Evolutionary conservation across 2,329 filamentous ascomycete species (phyloP), one percentile per base, ranked within the genome.

Genomic region (Aspergillus aculeatus): DNA sequence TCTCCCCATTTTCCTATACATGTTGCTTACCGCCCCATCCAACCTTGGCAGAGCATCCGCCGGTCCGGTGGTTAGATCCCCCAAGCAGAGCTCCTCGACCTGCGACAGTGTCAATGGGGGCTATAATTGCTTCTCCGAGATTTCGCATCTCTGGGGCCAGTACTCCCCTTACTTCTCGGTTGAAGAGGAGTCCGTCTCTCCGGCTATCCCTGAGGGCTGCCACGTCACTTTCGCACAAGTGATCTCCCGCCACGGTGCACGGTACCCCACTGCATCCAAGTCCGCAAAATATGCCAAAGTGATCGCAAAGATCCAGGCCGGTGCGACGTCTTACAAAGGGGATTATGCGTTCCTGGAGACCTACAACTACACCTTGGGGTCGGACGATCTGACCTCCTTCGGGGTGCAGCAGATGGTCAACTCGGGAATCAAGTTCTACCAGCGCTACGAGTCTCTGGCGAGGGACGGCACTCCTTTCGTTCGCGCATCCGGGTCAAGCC

Each of bases 81-180:
- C 54, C n/a, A 64, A 24, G 14, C 38, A 52, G 14, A 50, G 54
- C 12, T 41, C 47, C 23, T 54, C 69, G 12, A 5, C 38, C 16
- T 88, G 86, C 75, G 83, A 85, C 69, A 81, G 79, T 5, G 74
- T 83, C 38, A 70, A 81, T 47, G 64, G 78, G 41, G 88, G 88
- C 60, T 90, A 87, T 73, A 82, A 84, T 63, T 92, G 89, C 74
- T 80, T 82, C 51, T 75, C 83, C 4, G 73, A 83, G 32, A 82
- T 88, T 49, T 85, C 86, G 1, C 89, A 86, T 65, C 83, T 81
- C 57, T 96, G 92, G 91, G 93, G 92, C 58, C 92, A 94, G 73
- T 96, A 96, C 74, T 89, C 91, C 19, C 91, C 92, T 2, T 96
- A 87, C 77, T 96, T 90, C 76, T 83, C 88, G 1, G 88, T 93